Evolutionary conservation across 345 rosid genomes (phyloP).

Genomic region (Citrus mangshanensis): DNA sequence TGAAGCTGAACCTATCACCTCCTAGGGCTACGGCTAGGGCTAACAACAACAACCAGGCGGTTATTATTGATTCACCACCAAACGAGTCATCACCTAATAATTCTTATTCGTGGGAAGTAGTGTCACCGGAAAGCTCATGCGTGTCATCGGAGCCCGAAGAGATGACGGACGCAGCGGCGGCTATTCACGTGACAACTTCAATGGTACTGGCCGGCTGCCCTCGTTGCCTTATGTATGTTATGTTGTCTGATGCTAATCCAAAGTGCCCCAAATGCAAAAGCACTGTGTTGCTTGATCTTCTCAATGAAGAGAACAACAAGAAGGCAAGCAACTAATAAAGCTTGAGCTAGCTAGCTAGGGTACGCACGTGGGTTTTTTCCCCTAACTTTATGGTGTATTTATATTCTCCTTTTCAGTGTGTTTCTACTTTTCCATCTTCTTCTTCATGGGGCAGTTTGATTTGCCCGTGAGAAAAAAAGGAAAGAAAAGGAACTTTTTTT

Average conservation of each 20-base stretch:
- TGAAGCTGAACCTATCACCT: slow-evolving; percentile 49
- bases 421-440: background rate
- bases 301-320: slow-evolving; percentile 20
- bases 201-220: slow-evolving; percentile 61
- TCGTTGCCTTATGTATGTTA: slow-evolving; percentile 59
- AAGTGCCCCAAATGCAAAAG: slow-evolving; percentile 62
- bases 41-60: background rate
- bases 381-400: background rate
- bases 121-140: slow-evolving; percentile 42
- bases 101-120: slow-evolving; percentile 12
- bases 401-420: too few relatives aligned
- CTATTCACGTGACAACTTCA: slow-evolving; percentile 8
- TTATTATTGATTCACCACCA: slow-evolving; percentile 10
- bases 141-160: slow-evolving; percentile 35
- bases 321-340: slow-evolving; percentile 16
- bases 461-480: background rate
- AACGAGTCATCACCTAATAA: slow-evolving; percentile 1
- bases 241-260: slow-evolving; percentile 50
- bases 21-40: slow-evolving; percentile 5
- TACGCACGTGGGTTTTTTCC: too few relatives aligned
- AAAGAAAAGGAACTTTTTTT: background rate
- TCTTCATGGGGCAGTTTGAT: background rate
- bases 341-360: background rate
- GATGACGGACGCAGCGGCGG: background rate
- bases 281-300: slow-evolving; percentile 49